A percentile compares a stretch with the other conserved stretches of the same genome.
Evolutionary conservation across 768 basidiomycete species (phyloP).

Genomic region (Termitomyces bulborhizus): DNA sequence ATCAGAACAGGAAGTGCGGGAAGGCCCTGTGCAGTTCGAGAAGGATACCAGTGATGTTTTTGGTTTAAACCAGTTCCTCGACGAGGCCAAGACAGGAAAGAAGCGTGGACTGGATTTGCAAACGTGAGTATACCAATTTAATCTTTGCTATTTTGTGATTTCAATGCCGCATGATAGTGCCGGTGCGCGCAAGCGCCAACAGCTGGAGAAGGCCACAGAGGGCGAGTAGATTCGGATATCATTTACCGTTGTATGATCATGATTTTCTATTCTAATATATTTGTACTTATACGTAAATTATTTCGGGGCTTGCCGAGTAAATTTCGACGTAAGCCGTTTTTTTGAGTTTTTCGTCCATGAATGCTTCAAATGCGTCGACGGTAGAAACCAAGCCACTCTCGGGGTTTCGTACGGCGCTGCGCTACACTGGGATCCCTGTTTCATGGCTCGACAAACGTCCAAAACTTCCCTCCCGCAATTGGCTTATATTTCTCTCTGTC

Average conservation of each 20-base stretch:
- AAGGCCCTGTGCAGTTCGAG: conserved; percentile 98
- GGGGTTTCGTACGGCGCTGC: conserved; percentile 55
- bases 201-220: conserved; percentile 54
- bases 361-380: conserved; percentile 15
- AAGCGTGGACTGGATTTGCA: conserved; percentile 82
- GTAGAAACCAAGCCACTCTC: conserved; percentile 27
- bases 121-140: conserved; percentile 39
- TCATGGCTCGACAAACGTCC: conserved; percentile 84
- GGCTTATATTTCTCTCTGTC: conserved; percentile 86
- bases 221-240: conserved; percentile 20
- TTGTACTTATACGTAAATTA: neutral
- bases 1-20: conserved; percentile 72
- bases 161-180: conserved; percentile 27
- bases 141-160: neutral
- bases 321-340: conserved; percentile 1
- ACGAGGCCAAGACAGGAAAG: conserved; percentile 93
- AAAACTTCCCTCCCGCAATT: conserved; percentile 84
- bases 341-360: conserved; percentile 17
- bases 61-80: conserved; percentile 93
- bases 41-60: conserved; percentile 97
- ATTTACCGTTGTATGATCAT: neutral
- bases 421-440: conserved; percentile 62
- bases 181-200: conserved; percentile 61
- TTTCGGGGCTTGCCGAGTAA: conserved; percentile 13
- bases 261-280: neutral